Conservation (phyloP, 306 rosid species). For the Fragaria nilgerrensis region DNA sequence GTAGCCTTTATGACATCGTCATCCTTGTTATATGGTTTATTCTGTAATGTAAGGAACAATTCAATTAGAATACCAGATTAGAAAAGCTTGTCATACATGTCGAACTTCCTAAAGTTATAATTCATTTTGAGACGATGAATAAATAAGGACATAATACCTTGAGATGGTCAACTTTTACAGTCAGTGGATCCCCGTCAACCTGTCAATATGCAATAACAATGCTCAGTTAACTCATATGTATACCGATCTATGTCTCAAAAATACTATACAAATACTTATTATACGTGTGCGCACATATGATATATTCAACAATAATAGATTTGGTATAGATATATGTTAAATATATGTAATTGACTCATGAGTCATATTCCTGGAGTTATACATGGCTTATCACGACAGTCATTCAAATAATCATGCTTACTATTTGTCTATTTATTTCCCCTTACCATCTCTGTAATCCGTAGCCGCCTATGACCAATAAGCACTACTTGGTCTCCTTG, state of each 20-base stretch:
- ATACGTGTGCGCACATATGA: not conserved
- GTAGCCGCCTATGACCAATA: slow-evolving; percentile 94
- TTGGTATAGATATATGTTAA: not conserved
- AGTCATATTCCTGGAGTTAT: not conserved
- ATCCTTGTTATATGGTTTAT: slow-evolving; percentile 84
- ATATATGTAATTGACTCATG: not conserved
- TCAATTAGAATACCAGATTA: slow-evolving; percentile 1
- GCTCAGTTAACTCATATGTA: slow-evolving; percentile 5
- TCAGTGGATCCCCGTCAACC: slow-evolving; percentile 89
- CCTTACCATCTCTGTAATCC: slow-evolving; percentile 91
- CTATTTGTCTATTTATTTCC: slow-evolving; percentile 19
- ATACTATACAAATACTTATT: not conserved
- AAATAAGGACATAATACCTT: slow-evolving; percentile 50
- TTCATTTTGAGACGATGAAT: slow-evolving; percentile 18
- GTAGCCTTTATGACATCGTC: slow-evolving; percentile 95
- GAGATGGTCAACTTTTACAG: slow-evolving; percentile 99
- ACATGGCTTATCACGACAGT: slow-evolving; percentile 1
- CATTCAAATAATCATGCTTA: slow-evolving; percentile 25
- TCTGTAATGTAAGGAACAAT: slow-evolving; percentile 52
- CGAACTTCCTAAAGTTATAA: slow-evolving; percentile 9
- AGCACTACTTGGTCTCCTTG: slow-evolving; percentile 90
- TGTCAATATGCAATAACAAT: slow-evolving; percentile 33
- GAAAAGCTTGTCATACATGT: not conserved
- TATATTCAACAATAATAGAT: not conserved
- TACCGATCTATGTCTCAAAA: slow-evolving; percentile 2